phyloP scores from a whole-genome alignment of 345 rosid genomes.

The Brassica nigra region DNA sequence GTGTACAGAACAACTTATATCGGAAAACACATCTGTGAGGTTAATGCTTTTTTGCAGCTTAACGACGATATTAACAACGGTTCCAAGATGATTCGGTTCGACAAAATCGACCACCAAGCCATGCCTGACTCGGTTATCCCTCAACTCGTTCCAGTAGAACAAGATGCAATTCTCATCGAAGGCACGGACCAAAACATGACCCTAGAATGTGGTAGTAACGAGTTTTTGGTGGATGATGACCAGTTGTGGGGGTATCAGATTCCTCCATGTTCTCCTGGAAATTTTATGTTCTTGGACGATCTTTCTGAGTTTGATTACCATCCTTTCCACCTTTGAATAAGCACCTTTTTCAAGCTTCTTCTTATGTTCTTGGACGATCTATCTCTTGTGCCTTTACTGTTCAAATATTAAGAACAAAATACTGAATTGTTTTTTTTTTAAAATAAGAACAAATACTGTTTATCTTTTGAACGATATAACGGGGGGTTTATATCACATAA shows the following conservation, averaged over 20 bases:
- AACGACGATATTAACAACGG: neutral
- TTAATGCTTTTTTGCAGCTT: neutral
- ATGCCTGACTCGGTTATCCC: neutral
- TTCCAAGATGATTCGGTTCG: slow-evolving; percentile 14
- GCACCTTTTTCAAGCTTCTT: neutral
- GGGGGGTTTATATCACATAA: neutral
- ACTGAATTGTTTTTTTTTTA: too few relatives aligned
- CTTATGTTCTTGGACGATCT: neutral
- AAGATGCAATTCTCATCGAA: neutral
- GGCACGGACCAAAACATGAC: neutral
- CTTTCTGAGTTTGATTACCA: neutral
- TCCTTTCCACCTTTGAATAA: neutral
- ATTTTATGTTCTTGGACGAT: neutral
- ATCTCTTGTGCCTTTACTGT: too few relatives aligned
- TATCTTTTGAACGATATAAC: neutral
- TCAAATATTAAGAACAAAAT: too few relatives aligned
- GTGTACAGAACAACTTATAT: slow-evolving; percentile 39
- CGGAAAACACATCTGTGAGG: slow-evolving; percentile 41
- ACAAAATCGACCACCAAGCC: neutral
- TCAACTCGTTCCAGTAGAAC: neutral
- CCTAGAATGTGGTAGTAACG: slow-evolving; percentile 16
- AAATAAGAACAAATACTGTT: neutral
- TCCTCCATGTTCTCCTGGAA: neutral
- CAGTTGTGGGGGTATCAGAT: neutral
- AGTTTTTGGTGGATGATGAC: slow-evolving; percentile 4